Percentiles rank a stretch among this genome's conserved stretches.
phyloP scores from a whole-genome alignment of 192 early-diverging fungal genomes.

The Gryganskiella cystojenkinii region DNA sequence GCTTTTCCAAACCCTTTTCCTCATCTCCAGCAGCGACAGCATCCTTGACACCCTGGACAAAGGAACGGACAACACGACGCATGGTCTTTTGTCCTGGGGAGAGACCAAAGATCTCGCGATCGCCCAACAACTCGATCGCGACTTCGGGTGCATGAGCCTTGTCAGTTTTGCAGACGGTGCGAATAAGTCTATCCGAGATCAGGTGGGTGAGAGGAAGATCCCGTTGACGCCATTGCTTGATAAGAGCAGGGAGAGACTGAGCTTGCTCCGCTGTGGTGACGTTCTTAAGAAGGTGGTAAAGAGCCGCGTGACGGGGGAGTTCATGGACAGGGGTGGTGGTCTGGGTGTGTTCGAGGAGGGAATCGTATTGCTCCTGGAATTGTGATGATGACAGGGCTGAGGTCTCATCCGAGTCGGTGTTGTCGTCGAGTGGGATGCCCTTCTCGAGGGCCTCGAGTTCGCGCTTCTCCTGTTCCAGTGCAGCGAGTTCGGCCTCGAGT shows the following conservation, averaged over 20 bases:
- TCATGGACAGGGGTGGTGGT: constrained; percentile 17
- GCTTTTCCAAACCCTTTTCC: constrained; percentile 24
- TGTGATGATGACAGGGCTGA: constrained; percentile 20
- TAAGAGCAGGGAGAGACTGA: constrained; percentile 10
- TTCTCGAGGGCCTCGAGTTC: constrained; percentile 41
- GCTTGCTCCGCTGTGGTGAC: constrained; percentile 28
- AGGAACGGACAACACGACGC: constrained; percentile 40
- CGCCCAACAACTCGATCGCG: constrained; percentile 41
- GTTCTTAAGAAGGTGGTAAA: constrained; percentile 16
- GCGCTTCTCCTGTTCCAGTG: constrained; percentile 49
- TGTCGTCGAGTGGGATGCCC: constrained; percentile 1
- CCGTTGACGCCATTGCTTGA: constrained; percentile 35
- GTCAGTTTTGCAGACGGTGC: constrained; percentile 7
- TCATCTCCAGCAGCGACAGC: constrained; percentile 6
- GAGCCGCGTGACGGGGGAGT: constrained; percentile 28
- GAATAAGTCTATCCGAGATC: constrained; percentile 27
- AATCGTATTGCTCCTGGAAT: constrained; percentile 44
- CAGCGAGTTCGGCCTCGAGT: constrained; percentile 40
- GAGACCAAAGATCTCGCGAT: constrained; percentile 32
- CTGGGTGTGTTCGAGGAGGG: constrained; percentile 5
- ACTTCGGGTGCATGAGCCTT: constrained; percentile 32
- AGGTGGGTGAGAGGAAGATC: constrained; percentile 20
- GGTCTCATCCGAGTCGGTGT: neutral
- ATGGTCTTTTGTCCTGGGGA: constrained; percentile 30
- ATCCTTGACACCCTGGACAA: constrained; percentile 26